Evolutionary conservation across 345 rosid species (phyloP).

Genomic region (Eucalyptus regnans): DNA sequence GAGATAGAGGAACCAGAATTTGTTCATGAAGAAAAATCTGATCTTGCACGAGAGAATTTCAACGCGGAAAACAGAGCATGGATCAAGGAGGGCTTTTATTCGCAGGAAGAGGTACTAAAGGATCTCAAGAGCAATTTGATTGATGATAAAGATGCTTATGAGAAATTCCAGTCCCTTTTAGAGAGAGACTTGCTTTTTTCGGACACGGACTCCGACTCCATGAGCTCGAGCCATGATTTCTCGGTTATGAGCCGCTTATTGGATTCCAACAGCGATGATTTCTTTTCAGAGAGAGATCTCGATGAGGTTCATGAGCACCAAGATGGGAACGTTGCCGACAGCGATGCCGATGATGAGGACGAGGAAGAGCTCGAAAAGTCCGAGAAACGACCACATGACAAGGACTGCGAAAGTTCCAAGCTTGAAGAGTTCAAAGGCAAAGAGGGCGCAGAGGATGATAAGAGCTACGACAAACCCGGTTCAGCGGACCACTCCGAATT

Average conservation of each 20-base stretch:
- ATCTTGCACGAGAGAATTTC: neutral
- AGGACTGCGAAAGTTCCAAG: neutral
- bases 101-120: neutral
- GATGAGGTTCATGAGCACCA: conserved; percentile 6
- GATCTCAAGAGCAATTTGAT: neutral
- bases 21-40: neutral
- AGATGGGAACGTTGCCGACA: neutral
- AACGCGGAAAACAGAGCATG: neutral
- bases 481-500: neutral
- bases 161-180: conserved; percentile 14
- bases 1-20: neutral
- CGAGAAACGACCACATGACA: neutral
- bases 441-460: neutral
- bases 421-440: neutral
- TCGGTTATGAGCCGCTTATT: conserved; percentile 17
- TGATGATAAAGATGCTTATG: neutral
- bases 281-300: conserved; percentile 47
- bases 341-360: neutral
- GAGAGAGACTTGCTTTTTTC: conserved; percentile 27
- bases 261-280: conserved; percentile 33
- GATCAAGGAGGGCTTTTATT: neutral
- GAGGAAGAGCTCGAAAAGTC: conserved; percentile 8
- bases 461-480: neutral
- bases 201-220: conserved; percentile 38
- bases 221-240: conserved; percentile 38